These are phyloP conservation scores for Exophiala viscosa DNA, from an alignment of 2,329 filamentous ascomycete species.

Conservation along the genomic window DNA sequence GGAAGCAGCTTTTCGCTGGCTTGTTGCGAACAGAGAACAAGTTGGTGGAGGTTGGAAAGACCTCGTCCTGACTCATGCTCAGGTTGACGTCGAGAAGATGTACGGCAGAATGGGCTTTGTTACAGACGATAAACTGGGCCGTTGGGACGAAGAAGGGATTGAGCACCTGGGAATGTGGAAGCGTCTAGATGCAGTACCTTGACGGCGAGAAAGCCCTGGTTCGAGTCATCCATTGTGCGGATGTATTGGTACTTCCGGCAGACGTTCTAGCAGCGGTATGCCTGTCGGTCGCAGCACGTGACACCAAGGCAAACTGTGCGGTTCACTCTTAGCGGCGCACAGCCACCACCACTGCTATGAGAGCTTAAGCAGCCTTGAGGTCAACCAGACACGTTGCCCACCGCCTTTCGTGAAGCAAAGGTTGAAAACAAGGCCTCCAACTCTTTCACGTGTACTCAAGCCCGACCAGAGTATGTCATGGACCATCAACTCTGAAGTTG, in stretches of 20 bases:
- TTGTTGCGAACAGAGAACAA: conserved; percentile 54
- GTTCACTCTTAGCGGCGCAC: no score
- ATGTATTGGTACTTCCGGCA: not conserved
- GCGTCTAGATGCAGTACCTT: conserved; percentile 29
- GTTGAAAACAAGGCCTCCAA: no score
- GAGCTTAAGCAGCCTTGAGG: no score
- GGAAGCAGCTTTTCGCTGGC: conserved; percentile 65
- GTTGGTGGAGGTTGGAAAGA: conserved; percentile 61
- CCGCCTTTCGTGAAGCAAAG: no score
- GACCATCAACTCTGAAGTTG: no score
- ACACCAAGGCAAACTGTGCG: no score
- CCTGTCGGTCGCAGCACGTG: no score
- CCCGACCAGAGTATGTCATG: no score
- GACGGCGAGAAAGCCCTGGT: not conserved
- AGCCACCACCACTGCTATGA: no score
- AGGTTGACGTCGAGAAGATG: conserved; percentile 59
- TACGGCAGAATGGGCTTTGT: conserved; percentile 73
- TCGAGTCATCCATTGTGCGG: not conserved
- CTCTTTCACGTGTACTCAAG: no score
- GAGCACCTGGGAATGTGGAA: conserved; percentile 81
- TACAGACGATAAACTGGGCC: conserved; percentile 68
- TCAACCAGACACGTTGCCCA: no score
- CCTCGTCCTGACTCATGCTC: conserved; percentile 74
- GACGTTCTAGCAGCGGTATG: no score
- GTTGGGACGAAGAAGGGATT: conserved; percentile 81